These are phyloP conservation scores for Arabis hirsuta DNA, from an alignment of 345 rosid genomes.

Conservation along the genomic window DNA sequence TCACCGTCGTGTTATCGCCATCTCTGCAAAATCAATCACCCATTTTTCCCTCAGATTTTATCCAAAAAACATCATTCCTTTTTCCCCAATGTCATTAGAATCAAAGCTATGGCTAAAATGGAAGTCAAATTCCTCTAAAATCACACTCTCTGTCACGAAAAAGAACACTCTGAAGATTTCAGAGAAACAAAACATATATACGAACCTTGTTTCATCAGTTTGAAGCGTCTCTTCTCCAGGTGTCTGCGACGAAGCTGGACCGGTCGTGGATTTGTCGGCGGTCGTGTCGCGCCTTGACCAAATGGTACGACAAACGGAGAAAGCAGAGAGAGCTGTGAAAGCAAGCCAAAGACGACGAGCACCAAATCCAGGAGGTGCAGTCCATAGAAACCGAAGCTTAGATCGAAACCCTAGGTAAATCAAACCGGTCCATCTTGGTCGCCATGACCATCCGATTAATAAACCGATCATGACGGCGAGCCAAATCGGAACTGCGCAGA, in stretches of 20 bases:
- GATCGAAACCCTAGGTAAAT: constrained; percentile 80
- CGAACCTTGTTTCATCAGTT: constrained; percentile 44
- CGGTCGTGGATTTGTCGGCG: constrained; percentile 45
- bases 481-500: constrained; percentile 98
- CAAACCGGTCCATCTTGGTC: constrained; percentile 95
- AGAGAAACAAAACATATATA: not conserved
- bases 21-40: constrained; percentile 37
- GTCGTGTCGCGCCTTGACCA: constrained; percentile 64
- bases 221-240: constrained; percentile 21
- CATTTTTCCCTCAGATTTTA: not conserved
- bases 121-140: not conserved
- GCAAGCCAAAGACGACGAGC: constrained; percentile 96
- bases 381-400: constrained; percentile 80
- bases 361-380: constrained; percentile 92
- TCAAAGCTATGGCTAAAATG: not conserved
- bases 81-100: not conserved
- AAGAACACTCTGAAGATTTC: not conserved
- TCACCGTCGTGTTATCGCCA: constrained; percentile 36
- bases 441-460: constrained; percentile 97
- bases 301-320: constrained; percentile 79
- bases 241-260: constrained; percentile 29
- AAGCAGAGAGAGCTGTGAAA: constrained; percentile 85
- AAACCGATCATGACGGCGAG: constrained; percentile 96
- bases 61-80: too few relatives aligned
- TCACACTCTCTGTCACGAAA: not conserved